Evolutionary conservation across 225 moss, liverwort and hornwort species (phyloP).

Genomic region (Sphagnum tenellum): DNA sequence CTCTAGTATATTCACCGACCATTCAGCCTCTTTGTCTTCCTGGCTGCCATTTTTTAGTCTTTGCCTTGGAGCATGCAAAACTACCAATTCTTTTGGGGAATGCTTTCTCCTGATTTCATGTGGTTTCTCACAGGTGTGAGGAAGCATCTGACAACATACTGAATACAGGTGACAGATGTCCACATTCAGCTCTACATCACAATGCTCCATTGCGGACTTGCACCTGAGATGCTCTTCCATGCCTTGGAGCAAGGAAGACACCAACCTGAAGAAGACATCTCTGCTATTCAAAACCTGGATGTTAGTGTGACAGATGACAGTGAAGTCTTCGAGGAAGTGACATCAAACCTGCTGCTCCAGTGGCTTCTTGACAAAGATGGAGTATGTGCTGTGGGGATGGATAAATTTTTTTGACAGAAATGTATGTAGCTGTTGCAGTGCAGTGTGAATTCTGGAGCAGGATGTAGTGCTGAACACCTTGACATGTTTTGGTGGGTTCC

Average conservation of each 20-base stretch:
- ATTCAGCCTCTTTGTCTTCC: too few species aligned
- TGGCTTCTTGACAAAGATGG: constrained; percentile 49
- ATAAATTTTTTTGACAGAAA: too few species aligned
- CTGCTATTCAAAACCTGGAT: constrained; percentile 8
- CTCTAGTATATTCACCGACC: too few species aligned
- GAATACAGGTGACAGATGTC: constrained; percentile 42
- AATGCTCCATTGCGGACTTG: constrained; percentile 49
- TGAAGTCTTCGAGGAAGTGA: constrained; percentile 12
- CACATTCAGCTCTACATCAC: constrained; percentile 49
- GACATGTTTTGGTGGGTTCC: too few species aligned
- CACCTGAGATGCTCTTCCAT: constrained; percentile 29
- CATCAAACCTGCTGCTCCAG: constrained; percentile 44
- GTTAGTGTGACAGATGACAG: background rate
- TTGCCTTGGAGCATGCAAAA: too few species aligned
- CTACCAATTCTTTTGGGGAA: too few species aligned
- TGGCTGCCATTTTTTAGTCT: too few species aligned
- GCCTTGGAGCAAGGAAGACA: constrained; percentile 8
- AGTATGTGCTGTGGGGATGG: constrained; percentile 4
- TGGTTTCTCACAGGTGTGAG: background rate
- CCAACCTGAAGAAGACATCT: constrained; percentile 6
- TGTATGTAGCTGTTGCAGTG: too few species aligned
- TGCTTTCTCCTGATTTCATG: background rate
- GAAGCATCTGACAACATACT: background rate
- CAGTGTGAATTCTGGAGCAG: too few species aligned
- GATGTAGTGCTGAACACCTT: too few species aligned